These are phyloP conservation scores for Viridothelium virens DNA, from an alignment of 495 filamentous ascomycete genomes.

Conservation along the genomic window DNA sequence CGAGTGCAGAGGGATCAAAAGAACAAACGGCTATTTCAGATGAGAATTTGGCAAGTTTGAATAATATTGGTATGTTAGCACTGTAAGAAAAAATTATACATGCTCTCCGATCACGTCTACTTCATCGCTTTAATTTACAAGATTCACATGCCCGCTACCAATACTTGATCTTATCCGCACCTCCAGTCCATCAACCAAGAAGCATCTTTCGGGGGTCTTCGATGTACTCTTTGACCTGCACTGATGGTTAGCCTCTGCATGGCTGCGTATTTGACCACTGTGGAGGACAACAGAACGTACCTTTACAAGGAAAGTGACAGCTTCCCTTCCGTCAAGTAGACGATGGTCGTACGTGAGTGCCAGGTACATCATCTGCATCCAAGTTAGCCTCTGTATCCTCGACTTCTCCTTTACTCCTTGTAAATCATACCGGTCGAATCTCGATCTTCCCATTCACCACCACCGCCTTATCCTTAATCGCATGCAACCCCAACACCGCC, in stretches of 20 bases:
- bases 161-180: not conserved
- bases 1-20: no score
- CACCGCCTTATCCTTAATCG: constrained; percentile 91
- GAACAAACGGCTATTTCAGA: not conserved
- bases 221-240: constrained; percentile 84
- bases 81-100: not conserved
- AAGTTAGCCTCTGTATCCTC: constrained; percentile 13
- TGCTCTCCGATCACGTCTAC: not conserved
- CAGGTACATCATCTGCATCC: constrained; percentile 85
- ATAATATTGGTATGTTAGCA: not conserved
- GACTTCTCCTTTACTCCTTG: not conserved
- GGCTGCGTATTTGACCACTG: not conserved
- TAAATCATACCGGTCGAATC: constrained; percentile 62
- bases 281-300: constrained; percentile 30
- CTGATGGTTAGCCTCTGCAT: not conserved
- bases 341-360: constrained; percentile 97
- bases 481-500: constrained; percentile 92
- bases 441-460: constrained; percentile 87
- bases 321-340: constrained; percentile 89
- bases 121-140: constrained; percentile 5
- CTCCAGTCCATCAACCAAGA: constrained; percentile 38
- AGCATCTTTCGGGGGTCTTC: constrained; percentile 95
- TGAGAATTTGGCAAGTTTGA: not conserved
- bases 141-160: not conserved
- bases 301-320: constrained; percentile 95